Evolutionary conservation across 1,139 yeast genomes (phyloP).

Genomic region (Dujonia santamariae): DNA sequence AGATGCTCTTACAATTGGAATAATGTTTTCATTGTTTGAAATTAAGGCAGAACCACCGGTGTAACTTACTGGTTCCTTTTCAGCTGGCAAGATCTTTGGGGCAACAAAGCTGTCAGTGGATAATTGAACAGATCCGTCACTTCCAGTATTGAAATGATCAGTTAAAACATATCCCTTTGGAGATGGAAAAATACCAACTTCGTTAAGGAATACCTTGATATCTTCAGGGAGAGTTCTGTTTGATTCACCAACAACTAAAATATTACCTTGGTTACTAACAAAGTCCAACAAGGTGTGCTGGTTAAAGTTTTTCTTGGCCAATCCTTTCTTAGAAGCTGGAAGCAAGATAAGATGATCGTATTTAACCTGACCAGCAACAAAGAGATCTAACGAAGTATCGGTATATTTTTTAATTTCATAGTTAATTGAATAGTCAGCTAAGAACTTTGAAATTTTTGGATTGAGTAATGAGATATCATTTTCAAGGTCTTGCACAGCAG

Average conservation of each 20-base stretch:
- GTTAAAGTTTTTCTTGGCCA: conserved; percentile 30
- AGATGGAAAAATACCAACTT: conserved; percentile 81
- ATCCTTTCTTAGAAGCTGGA: conserved; percentile 37
- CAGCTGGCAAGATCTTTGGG: conserved; percentile 2
- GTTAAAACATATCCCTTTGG: conserved; percentile 67
- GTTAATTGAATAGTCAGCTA: conserved; percentile 16
- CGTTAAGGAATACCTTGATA: conserved; percentile 64
- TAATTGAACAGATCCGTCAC: conserved; percentile 18
- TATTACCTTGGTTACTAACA: conserved; percentile 67
- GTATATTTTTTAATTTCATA: conserved; percentile 26
- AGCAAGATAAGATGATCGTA: conserved; percentile 35
- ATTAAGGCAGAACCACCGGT: conserved; percentile 42
- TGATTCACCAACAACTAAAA: conserved; percentile 57
- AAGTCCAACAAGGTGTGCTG: conserved; percentile 43
- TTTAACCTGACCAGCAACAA: conserved; percentile 23
- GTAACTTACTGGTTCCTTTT: conserved; percentile 15
- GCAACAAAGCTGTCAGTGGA: conserved; percentile 21
- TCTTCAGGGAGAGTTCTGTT: conserved; percentile 52
- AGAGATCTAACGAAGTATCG: conserved; percentile 24
- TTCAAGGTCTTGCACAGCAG: conserved; percentile 20
- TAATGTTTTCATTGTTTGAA: conserved; percentile 53
- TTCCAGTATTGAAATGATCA: conserved; percentile 58
- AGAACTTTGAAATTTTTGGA: conserved; percentile 19
- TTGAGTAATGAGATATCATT: conserved; percentile 14
- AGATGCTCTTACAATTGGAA: conserved; percentile 72